Evolutionary conservation across 2,329 filamentous ascomycete genomes (phyloP).

Genomic region (Arthrobotrys pseudoclavata): DNA sequence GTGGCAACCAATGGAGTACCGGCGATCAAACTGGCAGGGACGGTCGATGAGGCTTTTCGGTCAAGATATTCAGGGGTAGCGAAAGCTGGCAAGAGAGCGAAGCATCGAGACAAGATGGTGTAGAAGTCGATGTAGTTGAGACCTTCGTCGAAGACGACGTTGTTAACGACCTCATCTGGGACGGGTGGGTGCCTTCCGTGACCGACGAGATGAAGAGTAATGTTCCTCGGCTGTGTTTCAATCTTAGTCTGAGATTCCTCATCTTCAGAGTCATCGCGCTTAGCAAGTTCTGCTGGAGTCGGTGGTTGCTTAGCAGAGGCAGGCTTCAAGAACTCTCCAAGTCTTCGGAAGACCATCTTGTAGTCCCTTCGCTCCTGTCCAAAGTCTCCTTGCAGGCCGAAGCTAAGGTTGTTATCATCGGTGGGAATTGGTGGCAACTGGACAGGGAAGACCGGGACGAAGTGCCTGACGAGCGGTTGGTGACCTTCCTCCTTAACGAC

Average conservation of each 20-base stretch:
- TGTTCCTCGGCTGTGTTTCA: conserved; percentile 44
- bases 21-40: conserved; percentile 64
- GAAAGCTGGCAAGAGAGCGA: conserved; percentile 64
- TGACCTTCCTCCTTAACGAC: conserved; percentile 54
- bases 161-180: conserved; percentile 60
- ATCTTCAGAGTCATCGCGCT: conserved; percentile 42
- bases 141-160: conserved; percentile 63
- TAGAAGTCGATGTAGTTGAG: conserved; percentile 64
- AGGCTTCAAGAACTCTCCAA: conserved; percentile 61
- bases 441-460: conserved; percentile 64
- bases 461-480: conserved; percentile 60
- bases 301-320: conserved; percentile 17
- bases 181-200: conserved; percentile 62
- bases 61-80: conserved; percentile 63
- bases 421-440: conserved; percentile 40
- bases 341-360: conserved; percentile 62
- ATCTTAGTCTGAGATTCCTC: conserved; percentile 43
- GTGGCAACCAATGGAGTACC: conserved; percentile 63
- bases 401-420: conserved; percentile 58
- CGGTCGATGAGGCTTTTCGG: conserved; percentile 63
- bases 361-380: conserved; percentile 63
- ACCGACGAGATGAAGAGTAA: conserved; percentile 62
- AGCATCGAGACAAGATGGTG: conserved; percentile 62
- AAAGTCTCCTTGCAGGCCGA: conserved; percentile 64
- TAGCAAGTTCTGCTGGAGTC: not conserved